Conservation (phyloP, 139 green algal species). For the Chlorella ohadii region DNA sequence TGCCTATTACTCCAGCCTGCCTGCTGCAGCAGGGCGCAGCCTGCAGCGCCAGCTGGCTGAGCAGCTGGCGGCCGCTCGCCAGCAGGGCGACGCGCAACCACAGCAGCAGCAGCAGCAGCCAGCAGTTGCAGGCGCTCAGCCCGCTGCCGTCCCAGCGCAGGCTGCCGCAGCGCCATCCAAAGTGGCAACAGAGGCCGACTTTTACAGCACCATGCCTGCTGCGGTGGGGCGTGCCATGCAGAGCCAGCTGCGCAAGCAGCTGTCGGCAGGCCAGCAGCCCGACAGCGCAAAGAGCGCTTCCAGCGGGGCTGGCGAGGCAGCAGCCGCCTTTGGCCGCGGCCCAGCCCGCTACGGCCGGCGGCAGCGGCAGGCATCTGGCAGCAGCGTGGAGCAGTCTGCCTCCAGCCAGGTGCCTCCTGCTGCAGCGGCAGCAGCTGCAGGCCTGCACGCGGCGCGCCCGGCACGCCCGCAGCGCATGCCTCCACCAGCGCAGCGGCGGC, state of each 20-base stretch:
- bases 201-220: slow-evolving; percentile 36
- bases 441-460: not conserved
- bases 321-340: not conserved
- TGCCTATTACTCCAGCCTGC: slow-evolving; percentile 28
- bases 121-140: not conserved
- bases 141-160: no score
- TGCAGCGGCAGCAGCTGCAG: not conserved
- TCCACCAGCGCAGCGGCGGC: not conserved
- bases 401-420: not conserved
- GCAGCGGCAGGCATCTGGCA: not conserved
- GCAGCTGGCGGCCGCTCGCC: slow-evolving; percentile 11
- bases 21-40: slow-evolving; percentile 14
- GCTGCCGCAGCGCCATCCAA: no score
- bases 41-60: slow-evolving; percentile 20
- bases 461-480: not conserved
- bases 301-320: not conserved
- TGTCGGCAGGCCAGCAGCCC: not conserved
- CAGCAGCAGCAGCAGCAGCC: not conserved
- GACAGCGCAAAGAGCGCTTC: not conserved
- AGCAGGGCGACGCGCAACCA: not conserved
- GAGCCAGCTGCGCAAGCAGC: not conserved
- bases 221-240: slow-evolving; percentile 15
- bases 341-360: not conserved
- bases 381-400: not conserved
- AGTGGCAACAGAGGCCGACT: no score